Conservation (phyloP, 805 yeast genomes). For the Yarrowia yakushimensis region DNA sequence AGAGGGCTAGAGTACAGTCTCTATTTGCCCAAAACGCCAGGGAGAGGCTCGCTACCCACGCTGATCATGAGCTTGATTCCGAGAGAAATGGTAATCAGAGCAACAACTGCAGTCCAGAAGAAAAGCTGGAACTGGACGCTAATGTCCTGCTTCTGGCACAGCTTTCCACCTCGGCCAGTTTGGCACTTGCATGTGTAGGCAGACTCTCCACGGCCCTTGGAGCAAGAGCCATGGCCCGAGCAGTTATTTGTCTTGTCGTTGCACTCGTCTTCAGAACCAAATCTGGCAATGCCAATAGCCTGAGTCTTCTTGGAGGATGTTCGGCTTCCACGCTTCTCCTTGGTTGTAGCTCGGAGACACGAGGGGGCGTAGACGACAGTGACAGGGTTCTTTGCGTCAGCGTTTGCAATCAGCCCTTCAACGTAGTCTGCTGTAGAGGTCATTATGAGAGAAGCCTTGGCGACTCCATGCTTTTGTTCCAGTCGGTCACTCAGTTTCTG, state of each 20-base stretch:
- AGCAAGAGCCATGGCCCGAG: conserved; percentile 42
- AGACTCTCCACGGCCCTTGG: conserved; percentile 32
- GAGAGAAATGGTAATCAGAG: conserved; percentile 45
- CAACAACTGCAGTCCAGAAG: conserved; percentile 59
- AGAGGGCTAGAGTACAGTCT: too few species aligned
- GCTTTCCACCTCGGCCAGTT: conserved; percentile 43
- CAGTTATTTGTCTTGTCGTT: conserved; percentile 37
- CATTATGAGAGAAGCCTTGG: not conserved
- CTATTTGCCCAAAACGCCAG: conserved; percentile 54
- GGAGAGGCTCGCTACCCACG: conserved; percentile 60
- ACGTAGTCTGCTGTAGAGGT: not conserved
- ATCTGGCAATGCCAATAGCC: conserved; percentile 23
- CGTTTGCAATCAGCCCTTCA: not conserved
- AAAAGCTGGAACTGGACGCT: conserved; percentile 63
- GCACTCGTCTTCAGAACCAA: conserved; percentile 37
- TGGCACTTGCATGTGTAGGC: conserved; percentile 39
- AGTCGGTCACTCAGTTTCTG: conserved; percentile 20
- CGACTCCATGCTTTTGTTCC: conserved; percentile 7
- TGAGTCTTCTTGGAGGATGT: conserved; percentile 9
- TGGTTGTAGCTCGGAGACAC: not conserved
- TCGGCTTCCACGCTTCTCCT: conserved; percentile 4
- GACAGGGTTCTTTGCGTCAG: conserved; percentile 6
- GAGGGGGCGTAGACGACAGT: conserved; percentile 22
- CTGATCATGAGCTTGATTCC: conserved; percentile 53
- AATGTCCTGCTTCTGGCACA: conserved; percentile 66